Conservation (phyloP, 768 basidiomycete species). For the Amanita fuliginea region DNA sequence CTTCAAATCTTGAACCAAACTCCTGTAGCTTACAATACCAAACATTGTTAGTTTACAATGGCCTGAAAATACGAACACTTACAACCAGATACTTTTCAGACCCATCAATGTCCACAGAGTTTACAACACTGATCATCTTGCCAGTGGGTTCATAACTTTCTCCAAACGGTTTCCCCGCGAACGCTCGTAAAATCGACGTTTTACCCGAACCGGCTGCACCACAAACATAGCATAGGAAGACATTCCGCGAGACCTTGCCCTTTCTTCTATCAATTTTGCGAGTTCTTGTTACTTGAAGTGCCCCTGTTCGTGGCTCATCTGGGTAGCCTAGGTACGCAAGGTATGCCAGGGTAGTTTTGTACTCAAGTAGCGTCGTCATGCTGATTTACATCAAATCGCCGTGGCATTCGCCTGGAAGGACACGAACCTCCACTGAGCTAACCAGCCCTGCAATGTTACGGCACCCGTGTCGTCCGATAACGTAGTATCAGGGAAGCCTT, state of each 20-base stretch:
- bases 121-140: slow-evolving; percentile 86
- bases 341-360: slow-evolving; percentile 85
- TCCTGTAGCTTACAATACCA: slow-evolving; percentile 59
- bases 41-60: background rate
- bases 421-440: slow-evolving; percentile 93
- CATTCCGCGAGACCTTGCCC: slow-evolving; percentile 82
- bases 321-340: slow-evolving; percentile 94
- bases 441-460: slow-evolving; percentile 95
- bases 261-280: slow-evolving; percentile 79
- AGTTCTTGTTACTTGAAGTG: slow-evolving; percentile 76
- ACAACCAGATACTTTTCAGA: slow-evolving; percentile 96
- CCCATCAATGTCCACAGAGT: slow-evolving; percentile 89
- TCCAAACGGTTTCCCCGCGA: slow-evolving; percentile 73
- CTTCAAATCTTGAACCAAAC: slow-evolving; percentile 92
- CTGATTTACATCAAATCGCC: slow-evolving; percentile 26
- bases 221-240: slow-evolving; percentile 88
- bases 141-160: slow-evolving; percentile 80
- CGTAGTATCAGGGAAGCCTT: slow-evolving; percentile 86
- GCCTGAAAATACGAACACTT: slow-evolving; percentile 22
- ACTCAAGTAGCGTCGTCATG: slow-evolving; percentile 95
- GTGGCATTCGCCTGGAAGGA: background rate
- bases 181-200: slow-evolving; percentile 75
- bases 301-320: slow-evolving; percentile 65
- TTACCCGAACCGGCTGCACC: slow-evolving; percentile 96
- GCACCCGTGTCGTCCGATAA: slow-evolving; percentile 79